These are phyloP conservation scores for Boletus bicolor DNA, from an alignment of 768 basidiomycete genomes.

Conservation along the genomic window DNA sequence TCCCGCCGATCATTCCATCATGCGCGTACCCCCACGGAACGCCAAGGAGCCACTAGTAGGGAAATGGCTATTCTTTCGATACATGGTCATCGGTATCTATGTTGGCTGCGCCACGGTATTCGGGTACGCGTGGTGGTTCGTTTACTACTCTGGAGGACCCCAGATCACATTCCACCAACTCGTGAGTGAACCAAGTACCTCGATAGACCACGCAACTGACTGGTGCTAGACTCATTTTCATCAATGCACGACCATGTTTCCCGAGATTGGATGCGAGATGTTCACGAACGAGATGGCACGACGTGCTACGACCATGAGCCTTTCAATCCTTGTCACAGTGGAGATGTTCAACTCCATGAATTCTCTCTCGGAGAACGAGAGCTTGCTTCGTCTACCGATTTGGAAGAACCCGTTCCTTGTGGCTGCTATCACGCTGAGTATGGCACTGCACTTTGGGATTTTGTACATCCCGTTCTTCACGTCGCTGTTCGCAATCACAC, in stretches of 20 bases:
- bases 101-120: slow-evolving; percentile 95
- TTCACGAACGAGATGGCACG: slow-evolving; percentile 86
- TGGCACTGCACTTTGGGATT: slow-evolving; percentile 91
- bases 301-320: slow-evolving; percentile 90
- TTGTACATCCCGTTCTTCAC: slow-evolving; percentile 97
- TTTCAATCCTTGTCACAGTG: slow-evolving; percentile 93
- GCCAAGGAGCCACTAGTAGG: slow-evolving; percentile 89
- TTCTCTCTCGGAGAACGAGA: slow-evolving; percentile 96
- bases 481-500: slow-evolving; percentile 84
- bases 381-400: slow-evolving; percentile 78
- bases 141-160: slow-evolving; percentile 85
- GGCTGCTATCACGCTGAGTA: slow-evolving; percentile 83
- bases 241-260: slow-evolving; percentile 77
- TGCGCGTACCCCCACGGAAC: slow-evolving; percentile 90
- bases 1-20: slow-evolving; percentile 93
- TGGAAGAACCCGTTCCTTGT: slow-evolving; percentile 97
- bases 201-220: not conserved
- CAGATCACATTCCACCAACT: slow-evolving; percentile 93
- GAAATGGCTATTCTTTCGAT: slow-evolving; percentile 94
- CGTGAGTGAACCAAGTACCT: slow-evolving; percentile 46
- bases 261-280: slow-evolving; percentile 93
- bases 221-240: slow-evolving; percentile 86
- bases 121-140: slow-evolving; percentile 99
- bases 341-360: slow-evolving; percentile 99
- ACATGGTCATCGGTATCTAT: slow-evolving; percentile 89